Percentiles rank a stretch among this genome's conserved stretches.
Conservation (phyloP, 1,139 yeast genomes). For the Suhomyces choctaworum region DNA sequence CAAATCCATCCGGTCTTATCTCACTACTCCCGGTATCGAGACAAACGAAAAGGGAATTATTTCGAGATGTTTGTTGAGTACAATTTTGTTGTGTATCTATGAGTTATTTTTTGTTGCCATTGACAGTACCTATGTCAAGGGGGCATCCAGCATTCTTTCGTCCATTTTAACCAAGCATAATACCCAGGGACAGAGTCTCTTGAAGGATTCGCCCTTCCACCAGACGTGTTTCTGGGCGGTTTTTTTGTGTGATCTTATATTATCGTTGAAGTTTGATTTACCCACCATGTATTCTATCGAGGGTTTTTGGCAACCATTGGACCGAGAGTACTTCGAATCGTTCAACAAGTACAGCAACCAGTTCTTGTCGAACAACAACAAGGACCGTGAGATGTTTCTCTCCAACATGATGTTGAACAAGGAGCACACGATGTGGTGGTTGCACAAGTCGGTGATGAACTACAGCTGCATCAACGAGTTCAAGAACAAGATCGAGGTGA, state of each 20-base stretch:
- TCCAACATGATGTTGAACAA: constrained; percentile 11
- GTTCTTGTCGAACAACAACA: constrained; percentile 6
- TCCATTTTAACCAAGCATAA: constrained; percentile 27
- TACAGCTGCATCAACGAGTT: constrained; percentile 35
- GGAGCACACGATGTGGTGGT: constrained; percentile 35
- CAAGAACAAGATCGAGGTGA: constrained; percentile 27
- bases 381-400: constrained; percentile 8
- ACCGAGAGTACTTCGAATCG: constrained; percentile 30
- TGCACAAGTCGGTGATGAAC: constrained; percentile 32
- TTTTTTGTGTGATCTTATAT: constrained; percentile 35
- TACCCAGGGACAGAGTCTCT: constrained; percentile 20
- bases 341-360: constrained; percentile 18
- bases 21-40: constrained; percentile 27
- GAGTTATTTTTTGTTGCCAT: constrained; percentile 40
- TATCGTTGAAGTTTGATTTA: constrained; percentile 33
- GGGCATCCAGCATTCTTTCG: constrained; percentile 35
- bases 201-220: constrained; percentile 32
- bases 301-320: constrained; percentile 34
- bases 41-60: constrained; percentile 30
- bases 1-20: constrained; percentile 31
- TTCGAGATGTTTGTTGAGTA: constrained; percentile 39
- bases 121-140: constrained; percentile 39
- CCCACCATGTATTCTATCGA: constrained; percentile 36
- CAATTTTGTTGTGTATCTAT: constrained; percentile 39
- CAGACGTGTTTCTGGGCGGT: constrained; percentile 41